Conservation (phyloP, 2,329 filamentous ascomycete species). For the Cordyceps cateniannulata region DNA sequence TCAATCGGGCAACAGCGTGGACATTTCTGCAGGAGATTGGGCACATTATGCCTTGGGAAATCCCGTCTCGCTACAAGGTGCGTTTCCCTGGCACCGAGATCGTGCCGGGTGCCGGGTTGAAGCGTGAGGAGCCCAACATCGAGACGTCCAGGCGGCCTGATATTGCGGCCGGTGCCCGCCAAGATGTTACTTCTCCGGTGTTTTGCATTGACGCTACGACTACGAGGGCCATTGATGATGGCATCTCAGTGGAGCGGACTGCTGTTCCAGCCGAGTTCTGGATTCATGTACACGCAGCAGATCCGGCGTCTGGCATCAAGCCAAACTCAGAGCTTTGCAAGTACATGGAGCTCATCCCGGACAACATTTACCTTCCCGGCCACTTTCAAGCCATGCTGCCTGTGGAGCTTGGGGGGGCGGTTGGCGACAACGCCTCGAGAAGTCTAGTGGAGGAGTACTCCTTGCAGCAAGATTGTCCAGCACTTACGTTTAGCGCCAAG, state of each 20-base stretch:
- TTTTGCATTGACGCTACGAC: constrained; percentile 66
- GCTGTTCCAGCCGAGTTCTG: constrained; percentile 52
- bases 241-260: constrained; percentile 62
- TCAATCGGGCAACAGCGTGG: constrained; percentile 43
- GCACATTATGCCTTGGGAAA: constrained; percentile 64
- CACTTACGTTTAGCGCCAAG: constrained; percentile 56
- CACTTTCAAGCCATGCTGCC: constrained; percentile 54
- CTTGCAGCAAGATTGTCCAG: constrained; percentile 42
- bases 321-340: constrained; percentile 52
- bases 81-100: constrained; percentile 45
- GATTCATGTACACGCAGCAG: constrained; percentile 74
- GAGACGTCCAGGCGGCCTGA: constrained; percentile 35
- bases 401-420: constrained; percentile 22
- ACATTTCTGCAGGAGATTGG: constrained; percentile 72
- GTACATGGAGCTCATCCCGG: constrained; percentile 53
- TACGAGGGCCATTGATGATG: constrained; percentile 72
- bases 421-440: constrained; percentile 27
- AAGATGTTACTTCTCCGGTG: constrained; percentile 47
- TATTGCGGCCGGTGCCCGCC: constrained; percentile 43
- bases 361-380: constrained; percentile 55
- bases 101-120: constrained; percentile 35
- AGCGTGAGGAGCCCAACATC: constrained; percentile 27
- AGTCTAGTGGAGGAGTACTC: constrained; percentile 47
- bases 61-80: constrained; percentile 55
- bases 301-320: constrained; percentile 64